Base-by-base conservation (phyloP, 306 rosid species). In the Cucumis cinereus region DNA sequence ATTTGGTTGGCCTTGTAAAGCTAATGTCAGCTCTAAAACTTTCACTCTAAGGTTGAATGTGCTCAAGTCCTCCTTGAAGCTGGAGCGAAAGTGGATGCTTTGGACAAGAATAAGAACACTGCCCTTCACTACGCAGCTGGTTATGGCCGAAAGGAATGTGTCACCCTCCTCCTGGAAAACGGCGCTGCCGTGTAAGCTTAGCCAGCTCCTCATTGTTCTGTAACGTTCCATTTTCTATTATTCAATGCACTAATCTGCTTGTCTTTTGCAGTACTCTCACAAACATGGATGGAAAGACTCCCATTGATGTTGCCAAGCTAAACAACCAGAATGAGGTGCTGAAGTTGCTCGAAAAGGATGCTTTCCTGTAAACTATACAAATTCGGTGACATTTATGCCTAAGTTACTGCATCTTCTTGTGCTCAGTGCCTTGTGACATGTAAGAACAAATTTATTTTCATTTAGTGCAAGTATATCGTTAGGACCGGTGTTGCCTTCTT, bases 81-180 rank as follows among this genome's bases (percentile, higher is more conserved):
- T 75, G 98, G 99, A 70, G 99, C 97, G 4, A 89, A 85, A 67
- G 99, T 92, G 58, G 96, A 95, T 81, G 93, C 99, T 77, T 88
- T 95, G 84, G 99, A 95, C 80, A 92, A 86, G 85, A 95, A 95
- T 47, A 95, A 95, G 81, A 95, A 95, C 88, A 95, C 98, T 0
- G 99, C 99, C 1, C 97, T 95, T 81, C 99, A 95, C 84, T 95
- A 95, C 36, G 99, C 99, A n/a, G 97, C 97, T 35, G 99, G 99
- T 81, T 95, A 95, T 66, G 99, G 99, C 49, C 83, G 99, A 87
- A 90, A 92, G 92, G 97, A 95, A 47, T 95, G 99, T 6, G 99
- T 95, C 74, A 96, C 98, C 19, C 91, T 95, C 60, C 92, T 95
- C 38, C 90, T 95, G 43, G 92, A 92, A 80, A 92, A 87, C 56